phyloP scores from a whole-genome alignment of 805 yeast genomes.

The Zygosaccharomyces siamensis region DNA sequence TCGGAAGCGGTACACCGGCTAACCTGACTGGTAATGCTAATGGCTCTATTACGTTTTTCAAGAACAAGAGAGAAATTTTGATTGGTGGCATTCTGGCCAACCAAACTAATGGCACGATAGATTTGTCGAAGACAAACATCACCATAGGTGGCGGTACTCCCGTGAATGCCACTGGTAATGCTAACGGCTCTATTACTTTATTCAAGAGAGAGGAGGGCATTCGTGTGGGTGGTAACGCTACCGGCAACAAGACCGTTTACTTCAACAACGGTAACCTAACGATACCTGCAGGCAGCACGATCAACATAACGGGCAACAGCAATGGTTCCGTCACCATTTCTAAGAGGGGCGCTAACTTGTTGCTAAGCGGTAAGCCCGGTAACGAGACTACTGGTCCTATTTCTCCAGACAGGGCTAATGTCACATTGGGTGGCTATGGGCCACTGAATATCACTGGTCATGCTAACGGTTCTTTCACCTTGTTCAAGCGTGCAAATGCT shows the following conservation, averaged over 20 bases:
- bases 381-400: slow-evolving; percentile 1
- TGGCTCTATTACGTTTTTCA: slow-evolving; percentile 4
- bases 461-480: not conserved
- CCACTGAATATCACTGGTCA: not conserved
- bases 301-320: slow-evolving; percentile 3
- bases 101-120: slow-evolving; percentile 2
- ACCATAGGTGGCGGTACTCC: slow-evolving; percentile 1
- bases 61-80: not conserved
- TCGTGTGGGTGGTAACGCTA: not conserved
- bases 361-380: not conserved
- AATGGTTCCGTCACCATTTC: slow-evolving; percentile 4
- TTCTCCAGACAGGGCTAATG: not conserved
- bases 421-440: slow-evolving; percentile 1
- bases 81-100: not conserved
- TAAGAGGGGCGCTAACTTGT: not conserved
- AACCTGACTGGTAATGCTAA: slow-evolving; percentile 2
- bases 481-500: too few species aligned
- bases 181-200: slow-evolving; percentile 1
- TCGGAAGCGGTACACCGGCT: slow-evolving; percentile 1
- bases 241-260: slow-evolving; percentile 1
- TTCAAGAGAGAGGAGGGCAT: not conserved
- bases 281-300: not conserved
- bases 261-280: slow-evolving; percentile 4
- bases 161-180: not conserved
- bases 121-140: not conserved